Evolutionary conservation across 352 stramenopile species (phyloP).

Genomic region (Bremia lactucae): DNA sequence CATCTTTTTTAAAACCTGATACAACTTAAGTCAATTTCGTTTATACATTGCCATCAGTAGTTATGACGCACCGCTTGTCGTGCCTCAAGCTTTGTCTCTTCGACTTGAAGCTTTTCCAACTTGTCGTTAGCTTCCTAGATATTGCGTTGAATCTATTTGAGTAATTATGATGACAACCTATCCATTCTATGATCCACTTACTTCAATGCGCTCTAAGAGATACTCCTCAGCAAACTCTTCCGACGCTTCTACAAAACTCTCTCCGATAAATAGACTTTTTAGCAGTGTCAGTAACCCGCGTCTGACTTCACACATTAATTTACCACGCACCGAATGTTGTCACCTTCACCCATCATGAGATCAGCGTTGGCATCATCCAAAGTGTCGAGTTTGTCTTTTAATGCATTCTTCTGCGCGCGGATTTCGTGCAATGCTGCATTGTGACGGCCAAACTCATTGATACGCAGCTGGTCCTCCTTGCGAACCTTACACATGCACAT

Average conservation of each 20-base stretch:
- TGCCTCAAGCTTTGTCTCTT: slow-evolving; percentile 83
- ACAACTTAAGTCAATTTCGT: too few species aligned
- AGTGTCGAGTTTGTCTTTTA: slow-evolving; percentile 93
- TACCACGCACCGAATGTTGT: slow-evolving; percentile 56
- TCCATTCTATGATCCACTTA: slow-evolving; percentile 8
- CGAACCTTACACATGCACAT: slow-evolving; percentile 68
- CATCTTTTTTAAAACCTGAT: slow-evolving; percentile 87
- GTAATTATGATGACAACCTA: background rate
- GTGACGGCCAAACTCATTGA: slow-evolving; percentile 96
- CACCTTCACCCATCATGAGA: slow-evolving; percentile 92
- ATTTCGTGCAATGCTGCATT: slow-evolving; percentile 92
- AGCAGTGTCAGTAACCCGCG: background rate
- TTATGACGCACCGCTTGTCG: slow-evolving; percentile 62
- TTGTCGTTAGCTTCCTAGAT: slow-evolving; percentile 55
- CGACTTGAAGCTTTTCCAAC: slow-evolving; percentile 72
- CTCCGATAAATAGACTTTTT: slow-evolving; percentile 85
- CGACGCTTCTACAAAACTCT: slow-evolving; percentile 90
- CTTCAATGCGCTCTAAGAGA: slow-evolving; percentile 86
- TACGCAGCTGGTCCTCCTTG: slow-evolving; percentile 93
- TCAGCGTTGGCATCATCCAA: slow-evolving; percentile 95
- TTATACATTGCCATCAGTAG: too few species aligned
- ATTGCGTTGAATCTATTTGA: background rate
- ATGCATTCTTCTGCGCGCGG: slow-evolving; percentile 77
- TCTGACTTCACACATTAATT: background rate
- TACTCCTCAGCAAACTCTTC: slow-evolving; percentile 93